Base-by-base conservation (phyloP, 176 grass and related monocot genomes). In the Oryza rufipogon region DNA sequence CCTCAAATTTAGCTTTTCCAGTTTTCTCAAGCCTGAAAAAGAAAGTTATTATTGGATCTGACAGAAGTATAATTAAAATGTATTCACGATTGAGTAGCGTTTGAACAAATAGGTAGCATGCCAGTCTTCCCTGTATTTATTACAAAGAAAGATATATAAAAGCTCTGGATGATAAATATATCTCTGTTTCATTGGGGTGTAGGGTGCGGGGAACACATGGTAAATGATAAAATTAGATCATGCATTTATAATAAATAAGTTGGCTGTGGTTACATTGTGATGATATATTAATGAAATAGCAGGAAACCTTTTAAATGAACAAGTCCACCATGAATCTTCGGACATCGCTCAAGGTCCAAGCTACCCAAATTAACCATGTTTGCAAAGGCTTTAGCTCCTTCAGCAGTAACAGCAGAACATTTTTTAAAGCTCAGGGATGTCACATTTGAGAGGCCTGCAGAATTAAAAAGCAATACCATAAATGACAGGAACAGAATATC, bases 401-500 rank as follows among this genome's bases (percentile, higher is more conserved):
- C 91, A 45, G 86, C 81, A 54, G 88, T 99, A 79, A 99, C 84
- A 89, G 86, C 86, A 66, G 75, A 51, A 82, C 88, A 94, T 74
- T 95, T 99, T 82, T 96, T 99, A 64, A 99, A 92, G 81, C 93
- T 92, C 28, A 99, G 75, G 0, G 93, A 94, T 34, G 88, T 96
- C 84, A 99, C 82, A 81, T 92, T 94, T 86, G 91, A 91, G 76
- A 94, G 76, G 44, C 93, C 97, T 99, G 82, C 58, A 89, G 73
- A 74, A 75, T 76, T 23, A 70, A 83, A 20, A 70, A 34, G 38
- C 76, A 46, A 46, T 84, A 85, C 77, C 38, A 65, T 46, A 64
- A 80, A 52, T 34, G 49, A 58, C 12, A 22, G 49, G 66, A 75
- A 66, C n/a, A 68, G 10, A 47, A 54, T 41, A 64, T 77, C 58